Evolutionary conservation across 768 basidiomycete genomes (phyloP), one percentile per base, ranked within the genome.

Genomic region (Pleurotus tuoliensis): DNA sequence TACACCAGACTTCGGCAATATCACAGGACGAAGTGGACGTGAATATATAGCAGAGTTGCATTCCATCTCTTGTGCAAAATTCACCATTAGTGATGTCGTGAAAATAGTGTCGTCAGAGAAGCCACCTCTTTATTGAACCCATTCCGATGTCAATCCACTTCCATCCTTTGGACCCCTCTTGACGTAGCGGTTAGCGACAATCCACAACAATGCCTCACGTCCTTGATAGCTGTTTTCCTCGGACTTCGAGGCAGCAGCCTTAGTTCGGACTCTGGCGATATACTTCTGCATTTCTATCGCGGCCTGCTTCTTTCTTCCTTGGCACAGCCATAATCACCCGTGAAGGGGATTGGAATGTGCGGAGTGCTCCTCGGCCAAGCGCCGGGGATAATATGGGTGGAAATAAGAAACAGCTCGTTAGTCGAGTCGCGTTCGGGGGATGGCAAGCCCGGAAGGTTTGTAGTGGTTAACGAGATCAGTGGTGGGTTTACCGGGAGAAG

Each of bases 111-210:
- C 30, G 2, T 30, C 30, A 3, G 30, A 34, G 30, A 34, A 34
- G 30, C 51, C 20, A 84, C 90, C 83, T 95, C 92, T 67, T 94
- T 95, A 48, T 82, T 83, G 63, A 95, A 88, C 1, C 94, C 93
- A 68, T 92, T 95, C 2, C 90, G 91, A 67, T 94, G 94, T 95
- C 8, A 90, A 51, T 0, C 87, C 82, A 11, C 71, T 70, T 18
- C 64, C 66, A 9, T 34, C 30, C 30, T 34, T 34, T 9, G 30
- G 30, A 7, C 65, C 73, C 41, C 67, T 69, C 20, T 34, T 34
- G 20, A 80, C 79, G 67, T 88, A 92, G 41, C 91, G 81, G 63
- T 94, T 91, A 30, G 85, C 65, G 53, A 81, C 85, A 52, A 81
- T 84, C 88, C 89, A 92, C 52, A 92, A 67, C 3, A 80, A 64